A percentile compares a stretch with the other conserved stretches of the same genome.
These are phyloP conservation scores for Coemansia javaensis DNA, from an alignment of 192 early-diverging fungal species.

Conservation along the genomic window DNA sequence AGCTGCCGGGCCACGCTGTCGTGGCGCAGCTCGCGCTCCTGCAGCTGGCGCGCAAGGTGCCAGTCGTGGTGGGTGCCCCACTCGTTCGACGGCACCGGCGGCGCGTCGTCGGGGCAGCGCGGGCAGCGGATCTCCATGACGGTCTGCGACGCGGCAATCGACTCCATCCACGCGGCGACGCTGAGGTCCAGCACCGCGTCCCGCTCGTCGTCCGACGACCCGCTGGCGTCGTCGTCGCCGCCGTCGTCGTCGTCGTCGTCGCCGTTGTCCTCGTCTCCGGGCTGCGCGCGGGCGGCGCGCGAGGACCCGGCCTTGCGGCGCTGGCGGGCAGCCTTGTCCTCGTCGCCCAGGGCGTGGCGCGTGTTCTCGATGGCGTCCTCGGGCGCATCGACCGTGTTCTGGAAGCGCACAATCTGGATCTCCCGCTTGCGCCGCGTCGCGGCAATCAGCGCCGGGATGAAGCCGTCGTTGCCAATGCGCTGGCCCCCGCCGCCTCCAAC, in stretches of 20 bases:
- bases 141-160: slow-evolving; percentile 32
- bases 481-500: slow-evolving; percentile 1
- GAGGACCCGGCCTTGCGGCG: background rate
- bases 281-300: too few species aligned
- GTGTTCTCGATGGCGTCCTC: slow-evolving; percentile 17
- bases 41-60: slow-evolving; percentile 44
- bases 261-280: too few species aligned
- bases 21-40: slow-evolving; percentile 40
- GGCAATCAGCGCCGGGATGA: slow-evolving; percentile 44
- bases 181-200: slow-evolving; percentile 34
- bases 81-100: slow-evolving; percentile 22
- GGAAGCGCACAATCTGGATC: slow-evolving; percentile 43
- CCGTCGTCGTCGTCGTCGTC: background rate
- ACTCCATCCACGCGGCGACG: slow-evolving; percentile 46
- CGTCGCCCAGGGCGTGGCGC: background rate
- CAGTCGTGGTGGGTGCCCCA: slow-evolving; percentile 49
- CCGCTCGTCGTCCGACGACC: slow-evolving; percentile 9
- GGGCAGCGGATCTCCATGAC: slow-evolving; percentile 46
- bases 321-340: background rate
- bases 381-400: slow-evolving; percentile 28
- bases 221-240: background rate
- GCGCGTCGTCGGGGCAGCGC: slow-evolving; percentile 20
- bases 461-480: slow-evolving; percentile 11
- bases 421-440: slow-evolving; percentile 45
- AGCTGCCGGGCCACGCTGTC: slow-evolving; percentile 26